Percentiles rank a stretch among this genome's conserved stretches.
Conservation (phyloP, 371 early-diverging fungal genomes). For the Entomophthora muscae region DNA sequence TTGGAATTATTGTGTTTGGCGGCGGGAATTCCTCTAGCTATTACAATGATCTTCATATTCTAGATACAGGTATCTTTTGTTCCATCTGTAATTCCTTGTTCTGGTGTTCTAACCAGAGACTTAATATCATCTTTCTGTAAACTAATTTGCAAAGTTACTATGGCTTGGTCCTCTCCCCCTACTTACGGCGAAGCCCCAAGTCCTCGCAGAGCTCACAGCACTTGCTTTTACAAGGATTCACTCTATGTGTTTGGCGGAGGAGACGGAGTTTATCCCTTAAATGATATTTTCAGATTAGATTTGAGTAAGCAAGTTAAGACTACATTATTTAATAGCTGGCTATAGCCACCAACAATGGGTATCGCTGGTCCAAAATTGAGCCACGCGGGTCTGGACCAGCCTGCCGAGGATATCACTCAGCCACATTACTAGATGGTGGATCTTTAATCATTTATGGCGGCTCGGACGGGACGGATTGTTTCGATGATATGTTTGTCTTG, state of each 20-base stretch:
- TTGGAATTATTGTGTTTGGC: constrained; percentile 57
- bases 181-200: constrained; percentile 34
- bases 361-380: constrained; percentile 33
- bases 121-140: no score
- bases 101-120: no score
- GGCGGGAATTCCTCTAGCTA: constrained; percentile 79
- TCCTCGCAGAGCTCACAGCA: constrained; percentile 70
- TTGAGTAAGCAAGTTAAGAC: constrained; percentile 9
- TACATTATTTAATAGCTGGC: neutral
- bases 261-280: constrained; percentile 63
- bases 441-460: constrained; percentile 78
- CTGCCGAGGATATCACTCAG: constrained; percentile 75
- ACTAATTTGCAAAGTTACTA: no score
- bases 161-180: constrained; percentile 36
- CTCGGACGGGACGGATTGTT: constrained; percentile 75
- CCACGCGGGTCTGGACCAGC: constrained; percentile 40
- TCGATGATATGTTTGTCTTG: constrained; percentile 60
- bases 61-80: constrained; percentile 45
- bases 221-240: constrained; percentile 48
- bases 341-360: neutral
- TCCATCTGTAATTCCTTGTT: no score
- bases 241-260: constrained; percentile 80
- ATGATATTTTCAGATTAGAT: constrained; percentile 57
- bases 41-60: constrained; percentile 53
- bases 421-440: constrained; percentile 45